A percentile compares a stretch with the other conserved stretches of the same genome.
These are phyloP conservation scores for Gleditsia sinensis DNA, from an alignment of 306 rosid species.

Conservation along the genomic window DNA sequence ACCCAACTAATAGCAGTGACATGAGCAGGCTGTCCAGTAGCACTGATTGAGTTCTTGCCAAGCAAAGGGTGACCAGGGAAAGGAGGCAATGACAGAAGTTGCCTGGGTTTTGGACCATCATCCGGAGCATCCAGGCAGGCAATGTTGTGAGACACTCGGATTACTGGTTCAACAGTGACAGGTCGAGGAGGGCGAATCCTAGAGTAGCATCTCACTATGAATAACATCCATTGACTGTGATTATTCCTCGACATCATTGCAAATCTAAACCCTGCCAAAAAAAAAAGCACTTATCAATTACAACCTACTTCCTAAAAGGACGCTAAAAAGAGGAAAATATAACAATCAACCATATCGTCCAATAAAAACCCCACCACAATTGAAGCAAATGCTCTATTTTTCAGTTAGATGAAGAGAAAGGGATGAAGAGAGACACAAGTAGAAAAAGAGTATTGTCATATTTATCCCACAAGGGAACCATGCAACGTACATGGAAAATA, in stretches of 20 bases:
- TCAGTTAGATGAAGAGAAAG: not conserved
- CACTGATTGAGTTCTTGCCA: slow-evolving; percentile 46
- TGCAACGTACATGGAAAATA: too few species aligned
- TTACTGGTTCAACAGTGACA: slow-evolving; percentile 50
- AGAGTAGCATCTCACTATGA: slow-evolving; percentile 48
- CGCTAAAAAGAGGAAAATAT: not conserved
- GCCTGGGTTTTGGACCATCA: slow-evolving; percentile 83
- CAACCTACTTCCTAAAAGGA: not conserved
- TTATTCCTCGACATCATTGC: slow-evolving; percentile 23
- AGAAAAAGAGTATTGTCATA: too few species aligned
- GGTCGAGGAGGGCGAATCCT: slow-evolving; percentile 69
- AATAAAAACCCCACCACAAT: not conserved
- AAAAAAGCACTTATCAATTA: slow-evolving; percentile 1
- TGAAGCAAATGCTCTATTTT: not conserved
- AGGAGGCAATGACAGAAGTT: slow-evolving; percentile 78
- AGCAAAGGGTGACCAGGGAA: slow-evolving; percentile 71
- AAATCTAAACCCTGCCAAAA: slow-evolving; percentile 33
- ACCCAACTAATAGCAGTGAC: slow-evolving; percentile 88
- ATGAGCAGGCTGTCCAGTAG: slow-evolving; percentile 36
- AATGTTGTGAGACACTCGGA: slow-evolving; percentile 80
- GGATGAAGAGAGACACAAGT: not conserved
- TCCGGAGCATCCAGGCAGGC: slow-evolving; percentile 71
- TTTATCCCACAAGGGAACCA: too few species aligned
- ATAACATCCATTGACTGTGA: slow-evolving; percentile 23
- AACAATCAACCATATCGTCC: not conserved